phyloP scores from a whole-genome alignment of 306 rosid species.

The Cicer chorassanicum region DNA sequence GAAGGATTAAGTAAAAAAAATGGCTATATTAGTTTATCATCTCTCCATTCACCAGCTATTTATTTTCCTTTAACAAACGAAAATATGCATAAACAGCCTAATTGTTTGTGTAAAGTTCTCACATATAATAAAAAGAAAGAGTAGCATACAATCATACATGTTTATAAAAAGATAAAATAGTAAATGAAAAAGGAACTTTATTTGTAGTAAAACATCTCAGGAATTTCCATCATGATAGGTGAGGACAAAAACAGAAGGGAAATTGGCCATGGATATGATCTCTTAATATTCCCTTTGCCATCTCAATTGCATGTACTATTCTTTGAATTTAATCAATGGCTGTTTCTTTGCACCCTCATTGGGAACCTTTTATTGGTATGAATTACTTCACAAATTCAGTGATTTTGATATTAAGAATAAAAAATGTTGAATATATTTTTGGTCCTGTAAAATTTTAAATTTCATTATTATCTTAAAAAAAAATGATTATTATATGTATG shows the following conservation, averaged over 20 bases:
- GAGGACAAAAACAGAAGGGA: conserved; percentile 32
- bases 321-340: conserved; percentile 32
- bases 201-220: conserved; percentile 2
- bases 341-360: conserved; percentile 41
- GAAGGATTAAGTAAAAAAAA: too few relatives aligned
- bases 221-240: conserved; percentile 10
- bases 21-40: neutral
- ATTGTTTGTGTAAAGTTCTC: neutral
- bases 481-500: too few relatives aligned
- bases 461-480: too few relatives aligned
- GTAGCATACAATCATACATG: neutral
- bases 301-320: conserved; percentile 28
- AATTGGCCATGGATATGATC: conserved; percentile 19
- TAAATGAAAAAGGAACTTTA: neutral
- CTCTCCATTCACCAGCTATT: neutral
- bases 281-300: conserved; percentile 28
- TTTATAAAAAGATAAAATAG: neutral
- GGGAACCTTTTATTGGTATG: conserved; percentile 32
- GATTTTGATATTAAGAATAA: neutral
- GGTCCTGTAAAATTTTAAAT: too few relatives aligned
- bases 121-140: neutral
- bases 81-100: neutral
- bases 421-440: too few relatives aligned
- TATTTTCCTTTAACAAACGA: neutral
- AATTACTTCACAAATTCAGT: conserved; percentile 34